These are phyloP conservation scores for Golovinomyces cichoracearum DNA, from an alignment of 2,329 filamentous ascomycete genomes.

Conservation along the genomic window DNA sequence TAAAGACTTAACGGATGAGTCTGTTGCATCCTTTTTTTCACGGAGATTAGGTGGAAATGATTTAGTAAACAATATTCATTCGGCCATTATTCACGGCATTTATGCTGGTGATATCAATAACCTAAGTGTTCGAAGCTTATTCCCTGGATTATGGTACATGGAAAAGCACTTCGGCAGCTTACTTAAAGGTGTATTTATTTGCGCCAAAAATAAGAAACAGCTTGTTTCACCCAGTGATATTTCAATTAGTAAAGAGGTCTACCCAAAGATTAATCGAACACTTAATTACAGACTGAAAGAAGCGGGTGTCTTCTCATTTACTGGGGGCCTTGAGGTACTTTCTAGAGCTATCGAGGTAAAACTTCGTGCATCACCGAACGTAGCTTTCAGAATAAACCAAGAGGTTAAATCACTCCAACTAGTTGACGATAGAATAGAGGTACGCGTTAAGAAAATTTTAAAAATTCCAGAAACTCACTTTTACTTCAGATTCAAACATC, in stretches of 20 bases:
- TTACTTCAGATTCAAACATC: constrained; percentile 14
- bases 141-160: constrained; percentile 8
- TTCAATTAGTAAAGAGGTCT: constrained; percentile 2
- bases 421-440: constrained; percentile 18
- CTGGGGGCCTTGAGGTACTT: constrained; percentile 36
- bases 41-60: constrained; percentile 25
- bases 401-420: constrained; percentile 24
- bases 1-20: constrained; percentile 31
- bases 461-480: constrained; percentile 5
- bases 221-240: background rate
- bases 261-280: constrained; percentile 1
- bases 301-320: constrained; percentile 23
- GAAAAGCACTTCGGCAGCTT: constrained; percentile 8
- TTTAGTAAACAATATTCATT: constrained; percentile 45
- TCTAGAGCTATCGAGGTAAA: constrained; percentile 25
- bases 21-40: constrained; percentile 39
- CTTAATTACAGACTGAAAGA: constrained; percentile 8
- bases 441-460: constrained; percentile 12
- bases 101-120: constrained; percentile 72
- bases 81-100: constrained; percentile 60
- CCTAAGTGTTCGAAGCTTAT: constrained; percentile 43
- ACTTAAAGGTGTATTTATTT: constrained; percentile 1
- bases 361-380: constrained; percentile 27
- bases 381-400: constrained; percentile 27
- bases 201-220: background rate